Evolutionary conservation across 371 early-diverging fungal genomes (phyloP).

Genomic region (Blakeslea trispora): DNA sequence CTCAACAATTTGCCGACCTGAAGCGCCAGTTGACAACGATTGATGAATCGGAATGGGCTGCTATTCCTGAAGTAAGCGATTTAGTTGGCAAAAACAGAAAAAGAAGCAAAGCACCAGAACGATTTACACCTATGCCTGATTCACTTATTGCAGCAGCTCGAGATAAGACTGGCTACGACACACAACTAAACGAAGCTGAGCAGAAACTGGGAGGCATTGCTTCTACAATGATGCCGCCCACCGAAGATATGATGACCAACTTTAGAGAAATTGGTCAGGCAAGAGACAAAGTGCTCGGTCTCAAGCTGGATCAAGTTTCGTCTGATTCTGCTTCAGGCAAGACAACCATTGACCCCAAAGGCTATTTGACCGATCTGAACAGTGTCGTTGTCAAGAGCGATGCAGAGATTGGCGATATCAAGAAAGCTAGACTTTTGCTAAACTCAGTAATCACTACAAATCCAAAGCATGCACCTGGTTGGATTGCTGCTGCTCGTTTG

Average conservation of each 20-base stretch:
- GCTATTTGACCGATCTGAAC: conserved; percentile 92
- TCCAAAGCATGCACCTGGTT: conserved; percentile 94
- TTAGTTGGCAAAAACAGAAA: conserved; percentile 80
- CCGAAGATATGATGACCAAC: conserved; percentile 73
- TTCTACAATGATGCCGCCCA: conserved; percentile 31
- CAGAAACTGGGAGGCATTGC: conserved; percentile 54
- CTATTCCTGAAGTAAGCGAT: conserved; percentile 92
- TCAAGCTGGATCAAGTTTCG: conserved; percentile 84
- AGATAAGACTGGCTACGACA: conserved; percentile 57
- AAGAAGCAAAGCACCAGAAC: conserved; percentile 64
- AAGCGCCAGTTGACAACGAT: conserved; percentile 81
- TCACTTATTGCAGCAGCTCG: conserved; percentile 71
- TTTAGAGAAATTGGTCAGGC: conserved; percentile 94
- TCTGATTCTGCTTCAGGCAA: conserved; percentile 76
- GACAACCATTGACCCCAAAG: conserved; percentile 90
- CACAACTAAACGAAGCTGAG: conserved; percentile 57
- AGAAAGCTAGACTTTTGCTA: conserved; percentile 87
- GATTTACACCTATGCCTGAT: conserved; percentile 87
- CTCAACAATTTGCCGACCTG: conserved; percentile 90
- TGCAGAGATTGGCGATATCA: conserved; percentile 93
- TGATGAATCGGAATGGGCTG: conserved; percentile 87
- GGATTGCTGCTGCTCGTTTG: conserved; percentile 97
- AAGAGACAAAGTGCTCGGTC: conserved; percentile 85
- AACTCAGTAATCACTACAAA: conserved; percentile 90
- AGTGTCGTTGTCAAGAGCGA: conserved; percentile 80